Evolutionary conservation across 2,329 filamentous ascomycete genomes (phyloP), one percentile per base, ranked within the genome.

Genomic region (Lasiodiplodia citricola): DNA sequence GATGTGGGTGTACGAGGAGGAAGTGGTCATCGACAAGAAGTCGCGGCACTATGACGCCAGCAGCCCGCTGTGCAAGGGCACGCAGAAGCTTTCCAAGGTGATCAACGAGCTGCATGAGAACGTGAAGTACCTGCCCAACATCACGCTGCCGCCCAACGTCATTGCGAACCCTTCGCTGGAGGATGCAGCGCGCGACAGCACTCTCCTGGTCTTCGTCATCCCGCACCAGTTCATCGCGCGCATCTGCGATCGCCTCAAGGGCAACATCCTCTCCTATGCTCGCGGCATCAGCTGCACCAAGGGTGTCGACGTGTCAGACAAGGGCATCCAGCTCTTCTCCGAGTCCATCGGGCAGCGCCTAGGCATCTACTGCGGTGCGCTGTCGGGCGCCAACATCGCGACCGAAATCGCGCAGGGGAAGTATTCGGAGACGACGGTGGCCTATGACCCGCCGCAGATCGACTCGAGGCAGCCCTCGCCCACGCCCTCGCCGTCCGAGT

Each of bases 1-100:
- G 82, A 98, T 99, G 96, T 99, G 96, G 96, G 96, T 99, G 76
- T 97, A 90, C 78, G 96, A 99, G 82, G 96, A 99, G 81, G 88
- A 97, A 28, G 90, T 97, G 72, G 87, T 88, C 67, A 85, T 97
- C 52, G 83, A 92, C 14, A 86, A 90, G 75, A 86, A 87, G 71
- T 95, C 92, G 60, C 89, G 88, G 73, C 87, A 93, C 82, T 94
- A 93, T 85, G 86, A 92, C 74, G 76, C 87, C 23, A 86, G 88
- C 71, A 85, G 88, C 71, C 88, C 91, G 3, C 50, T 66, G 47
- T 69, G 68, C 62, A 50, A 69, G 55, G 62, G 63, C 13, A 28
- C 62, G 25, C 92, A 96, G 80, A 97, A 97, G 83, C 90, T 99
- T 80, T 97, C 96, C 8, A 81, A 88, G 64, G 82, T 99, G 74